Conservation (phyloP, 139 green algal genomes). For the Coelastrella sp. region DNA sequence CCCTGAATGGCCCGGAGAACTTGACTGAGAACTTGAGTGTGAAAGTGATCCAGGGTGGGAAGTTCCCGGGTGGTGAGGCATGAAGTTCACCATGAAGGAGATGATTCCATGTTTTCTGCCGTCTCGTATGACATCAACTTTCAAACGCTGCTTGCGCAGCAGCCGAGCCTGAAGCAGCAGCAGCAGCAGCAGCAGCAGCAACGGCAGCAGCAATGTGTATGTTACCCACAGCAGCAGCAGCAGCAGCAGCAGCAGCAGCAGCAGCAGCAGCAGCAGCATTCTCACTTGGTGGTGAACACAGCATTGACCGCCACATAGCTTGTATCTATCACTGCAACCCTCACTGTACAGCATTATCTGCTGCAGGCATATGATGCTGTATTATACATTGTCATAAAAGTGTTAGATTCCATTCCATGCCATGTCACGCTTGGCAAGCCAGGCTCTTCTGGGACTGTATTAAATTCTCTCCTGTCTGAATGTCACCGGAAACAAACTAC, state of each 20-base stretch:
- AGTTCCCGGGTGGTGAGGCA: background rate
- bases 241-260: constrained; percentile 5
- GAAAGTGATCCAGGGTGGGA: background rate
- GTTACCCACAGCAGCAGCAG: background rate
- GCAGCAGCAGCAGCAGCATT: background rate
- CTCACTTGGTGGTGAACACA: no score
- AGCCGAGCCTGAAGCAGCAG: background rate
- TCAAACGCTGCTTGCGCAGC: constrained; percentile 8
- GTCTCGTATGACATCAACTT: background rate
- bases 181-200: background rate
- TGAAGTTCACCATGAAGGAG: constrained; percentile 19
- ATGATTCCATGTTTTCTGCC: background rate
- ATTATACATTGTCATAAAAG: no score
- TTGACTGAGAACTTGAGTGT: background rate
- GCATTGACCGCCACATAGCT: no score
- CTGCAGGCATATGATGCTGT: no score
- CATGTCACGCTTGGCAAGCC: no score
- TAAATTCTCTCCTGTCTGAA: no score
- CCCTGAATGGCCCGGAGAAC: background rate
- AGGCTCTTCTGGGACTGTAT: no score
- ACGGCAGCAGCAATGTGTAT: background rate
- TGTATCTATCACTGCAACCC: no score
- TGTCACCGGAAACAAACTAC: no score
- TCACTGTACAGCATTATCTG: no score
- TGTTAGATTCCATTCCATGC: no score